Evolutionary conservation across 345 rosid species (phyloP).

Genomic region (Garcia nutans): DNA sequence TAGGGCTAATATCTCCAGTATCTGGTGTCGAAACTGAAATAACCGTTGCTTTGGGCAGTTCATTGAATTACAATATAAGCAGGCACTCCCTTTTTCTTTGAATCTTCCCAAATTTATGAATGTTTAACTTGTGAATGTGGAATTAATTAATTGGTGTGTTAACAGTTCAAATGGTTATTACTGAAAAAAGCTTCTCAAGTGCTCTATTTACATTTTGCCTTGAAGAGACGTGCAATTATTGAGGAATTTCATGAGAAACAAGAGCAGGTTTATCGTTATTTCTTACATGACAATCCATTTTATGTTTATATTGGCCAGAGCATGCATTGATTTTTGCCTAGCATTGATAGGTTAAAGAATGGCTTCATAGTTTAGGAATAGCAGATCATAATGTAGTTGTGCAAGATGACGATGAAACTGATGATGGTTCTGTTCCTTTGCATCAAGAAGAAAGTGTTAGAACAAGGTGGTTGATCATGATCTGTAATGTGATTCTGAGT

Average conservation of each 20-base stretch:
- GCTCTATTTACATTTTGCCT: conserved; percentile 71
- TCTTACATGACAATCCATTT: not conserved
- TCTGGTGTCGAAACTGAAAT: conserved; percentile 76
- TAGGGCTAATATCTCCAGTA: conserved; percentile 79
- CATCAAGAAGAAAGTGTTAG: conserved; percentile 62
- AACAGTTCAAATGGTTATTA: conserved; percentile 82
- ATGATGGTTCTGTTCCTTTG: conserved; percentile 77
- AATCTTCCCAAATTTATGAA: no score
- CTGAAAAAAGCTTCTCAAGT: conserved; percentile 95
- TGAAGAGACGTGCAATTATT: conserved; percentile 72
- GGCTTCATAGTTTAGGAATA: conserved; percentile 86
- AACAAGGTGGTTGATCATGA: conserved; percentile 47
- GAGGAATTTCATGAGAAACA: conserved; percentile 89
- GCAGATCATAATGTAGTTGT: conserved; percentile 63
- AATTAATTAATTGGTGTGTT: conserved; percentile 3
- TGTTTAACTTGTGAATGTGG: not conserved
- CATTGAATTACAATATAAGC: conserved; percentile 75
- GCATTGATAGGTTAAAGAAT: conserved; percentile 67
- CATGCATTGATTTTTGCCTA: not conserved
- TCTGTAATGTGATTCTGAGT: not conserved
- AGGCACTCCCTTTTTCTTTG: conserved; percentile 33
- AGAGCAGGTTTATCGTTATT: conserved; percentile 53
- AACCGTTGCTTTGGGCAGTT: conserved; percentile 61
- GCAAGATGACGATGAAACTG: conserved; percentile 89
- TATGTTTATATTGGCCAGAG: not conserved